Conservation (phyloP, 345 rosid species). For the Syzygium jambos region DNA sequence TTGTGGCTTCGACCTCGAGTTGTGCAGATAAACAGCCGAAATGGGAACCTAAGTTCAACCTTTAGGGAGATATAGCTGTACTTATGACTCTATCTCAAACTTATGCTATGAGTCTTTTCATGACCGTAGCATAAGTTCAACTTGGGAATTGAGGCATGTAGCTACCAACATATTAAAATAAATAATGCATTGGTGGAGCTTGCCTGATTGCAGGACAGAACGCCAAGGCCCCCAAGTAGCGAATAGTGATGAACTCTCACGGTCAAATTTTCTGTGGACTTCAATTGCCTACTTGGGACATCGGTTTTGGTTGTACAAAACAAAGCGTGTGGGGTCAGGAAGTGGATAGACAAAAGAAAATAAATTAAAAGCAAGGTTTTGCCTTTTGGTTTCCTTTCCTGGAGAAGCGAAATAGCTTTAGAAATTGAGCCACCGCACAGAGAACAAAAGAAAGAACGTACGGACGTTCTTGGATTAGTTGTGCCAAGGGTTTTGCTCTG, state of each 20-base stretch:
- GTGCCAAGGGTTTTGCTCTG: not conserved
- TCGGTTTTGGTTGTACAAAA: too few relatives aligned
- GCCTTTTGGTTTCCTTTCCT: not conserved
- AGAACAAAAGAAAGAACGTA: not conserved
- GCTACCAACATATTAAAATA: too few relatives aligned
- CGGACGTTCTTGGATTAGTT: not conserved
- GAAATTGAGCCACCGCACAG: not conserved
- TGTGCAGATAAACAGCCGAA: not conserved
- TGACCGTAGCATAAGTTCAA: not conserved
- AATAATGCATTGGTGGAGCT: too few relatives aligned
- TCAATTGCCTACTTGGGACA: too few relatives aligned
- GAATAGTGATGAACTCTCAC: too few relatives aligned
- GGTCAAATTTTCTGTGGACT: too few relatives aligned
- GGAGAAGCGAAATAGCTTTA: not conserved
- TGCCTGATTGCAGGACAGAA: too few relatives aligned
- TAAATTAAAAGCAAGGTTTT: not conserved
- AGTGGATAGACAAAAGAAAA: not conserved
- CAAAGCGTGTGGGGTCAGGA: not conserved
- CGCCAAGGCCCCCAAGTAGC: too few relatives aligned
- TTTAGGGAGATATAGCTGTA: not conserved
- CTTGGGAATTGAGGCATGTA: accelerated
- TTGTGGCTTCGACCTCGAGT: not conserved
- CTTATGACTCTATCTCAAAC: not conserved
- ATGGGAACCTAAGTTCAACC: not conserved
- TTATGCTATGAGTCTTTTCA: not conserved